Percentiles rank a stretch among this genome's conserved stretches.
phyloP scores from a whole-genome alignment of 2,329 filamentous ascomycete genomes.

The Colletotrichum sidae region DNA sequence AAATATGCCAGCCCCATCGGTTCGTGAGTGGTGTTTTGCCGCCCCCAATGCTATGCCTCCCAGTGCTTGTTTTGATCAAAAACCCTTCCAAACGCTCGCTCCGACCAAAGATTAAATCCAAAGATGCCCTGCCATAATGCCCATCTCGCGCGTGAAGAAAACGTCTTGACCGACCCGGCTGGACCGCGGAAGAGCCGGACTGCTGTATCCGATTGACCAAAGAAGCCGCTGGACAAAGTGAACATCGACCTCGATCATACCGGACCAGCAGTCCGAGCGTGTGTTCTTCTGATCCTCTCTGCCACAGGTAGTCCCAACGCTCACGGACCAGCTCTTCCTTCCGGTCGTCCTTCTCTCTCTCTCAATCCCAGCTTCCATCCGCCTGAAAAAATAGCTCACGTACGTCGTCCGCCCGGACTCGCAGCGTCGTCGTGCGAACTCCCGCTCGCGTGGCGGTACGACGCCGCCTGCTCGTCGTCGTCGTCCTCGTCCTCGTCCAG shows the following conservation, averaged over 20 bases:
- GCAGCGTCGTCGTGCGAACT: constrained; percentile 1
- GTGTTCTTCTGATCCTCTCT: no score
- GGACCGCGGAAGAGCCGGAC: constrained; percentile 10
- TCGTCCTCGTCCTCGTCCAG: constrained; percentile 29
- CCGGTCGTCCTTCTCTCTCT: no score
- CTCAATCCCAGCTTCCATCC: no score
- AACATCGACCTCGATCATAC: not conserved
- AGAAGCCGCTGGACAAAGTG: not conserved
- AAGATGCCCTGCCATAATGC: no score
- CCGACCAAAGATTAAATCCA: no score
- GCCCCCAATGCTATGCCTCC: constrained; percentile 21
- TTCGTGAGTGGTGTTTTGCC: constrained; percentile 1
- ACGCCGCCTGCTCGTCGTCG: not conserved
- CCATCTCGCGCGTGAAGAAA: constrained; percentile 12
- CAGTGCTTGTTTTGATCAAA: not conserved
- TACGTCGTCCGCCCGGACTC: no score
- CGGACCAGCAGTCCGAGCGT: no score
- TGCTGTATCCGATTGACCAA: constrained; percentile 13
- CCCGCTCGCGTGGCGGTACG: no score
- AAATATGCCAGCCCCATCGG: not conserved
- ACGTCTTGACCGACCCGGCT: not conserved
- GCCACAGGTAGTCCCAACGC: no score
- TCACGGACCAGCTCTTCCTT: no score
- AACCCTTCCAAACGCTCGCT: not conserved
- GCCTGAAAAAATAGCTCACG: no score